Base-by-base conservation (phyloP, 2,329 filamentous ascomycete genomes). In the Phaeoacremonium minimum region DNA sequence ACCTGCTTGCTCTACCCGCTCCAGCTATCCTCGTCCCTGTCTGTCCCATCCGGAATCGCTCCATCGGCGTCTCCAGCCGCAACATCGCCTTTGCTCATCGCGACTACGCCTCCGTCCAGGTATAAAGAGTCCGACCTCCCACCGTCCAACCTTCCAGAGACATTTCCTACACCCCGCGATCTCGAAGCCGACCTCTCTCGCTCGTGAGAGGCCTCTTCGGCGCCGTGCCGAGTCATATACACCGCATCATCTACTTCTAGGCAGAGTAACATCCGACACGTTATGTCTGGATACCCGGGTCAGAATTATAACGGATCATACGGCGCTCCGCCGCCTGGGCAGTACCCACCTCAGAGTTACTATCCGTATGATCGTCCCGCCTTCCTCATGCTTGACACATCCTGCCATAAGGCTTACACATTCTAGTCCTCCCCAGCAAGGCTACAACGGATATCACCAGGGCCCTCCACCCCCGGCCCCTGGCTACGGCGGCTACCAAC, bases 251-350 rank as follows among this genome's bases (percentile, higher is more conserved):
- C 9, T 37, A 14, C 15, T 33, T 28, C 11, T 18, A 18, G 14
- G 15, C 17, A 16, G 7, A 30, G 8, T 18, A 15, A 22, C n/a
- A n/a, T n/a, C n/a, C n/a, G n/a, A n/a, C n/a, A n/a, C 42, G 50
- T 47, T 38, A 84, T 83, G 80, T 81, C 80, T 47, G 78, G 76
- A 52, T 83, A 80, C 56, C 76, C 75, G 46, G 70, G 71, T 41
- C 57, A 66, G 42, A 63, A 64, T 32, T 79, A 80, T 52, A 38
- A 44, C 22, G 32, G 26, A 37, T 37, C 43, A 35, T 46, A 43
- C 45, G 37, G 38, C 15, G 41, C 32, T 31, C 39, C 38, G 16
- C 39, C 42, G 28, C 39, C 42, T 17, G 36, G 33, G 18, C 38
- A 35, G 19, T 44, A 38, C n/a, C 31, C 39, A 12, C 19, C 40